Evolutionary conservation across 1,284 basidiomycete genomes (phyloP).

Genomic region (Heterobasidion irregulare): DNA sequence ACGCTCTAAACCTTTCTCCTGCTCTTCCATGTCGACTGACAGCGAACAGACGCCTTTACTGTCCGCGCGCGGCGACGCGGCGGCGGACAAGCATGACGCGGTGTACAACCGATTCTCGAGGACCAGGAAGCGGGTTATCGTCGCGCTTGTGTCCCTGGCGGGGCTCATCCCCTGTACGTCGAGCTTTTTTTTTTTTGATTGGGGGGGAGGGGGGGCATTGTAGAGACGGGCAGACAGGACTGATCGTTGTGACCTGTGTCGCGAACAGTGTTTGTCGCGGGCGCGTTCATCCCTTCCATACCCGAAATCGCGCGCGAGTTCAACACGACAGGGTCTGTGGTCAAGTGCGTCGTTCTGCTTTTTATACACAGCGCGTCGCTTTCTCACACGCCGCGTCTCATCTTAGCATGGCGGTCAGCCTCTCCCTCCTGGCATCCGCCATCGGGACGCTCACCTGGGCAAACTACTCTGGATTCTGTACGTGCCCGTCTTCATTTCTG

Average conservation of each 20-base stretch:
- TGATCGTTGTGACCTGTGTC: not conserved
- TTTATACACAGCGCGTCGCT: not conserved
- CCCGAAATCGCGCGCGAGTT: conserved; percentile 59
- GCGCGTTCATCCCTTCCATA: conserved; percentile 64
- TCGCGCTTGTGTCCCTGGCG: conserved; percentile 42
- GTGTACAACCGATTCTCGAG: conserved; percentile 45
- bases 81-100: conserved; percentile 17
- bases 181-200: not conserved
- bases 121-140: conserved; percentile 35
- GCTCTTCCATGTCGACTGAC: too few species aligned
- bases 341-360: conserved; percentile 34
- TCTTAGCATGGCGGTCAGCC: conserved; percentile 34
- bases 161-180: conserved; percentile 43
- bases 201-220: too few species aligned
- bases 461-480: conserved; percentile 45
- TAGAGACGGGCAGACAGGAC: not conserved
- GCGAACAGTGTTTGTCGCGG: conserved; percentile 54
- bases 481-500: conserved; percentile 11
- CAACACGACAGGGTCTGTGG: conserved; percentile 39
- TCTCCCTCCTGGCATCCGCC: conserved; percentile 34
- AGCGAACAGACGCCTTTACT: too few species aligned
- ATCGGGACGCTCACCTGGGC: conserved; percentile 43
- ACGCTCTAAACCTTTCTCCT: too few species aligned
- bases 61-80: not conserved
- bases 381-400: not conserved